Percentiles rank a stretch among this genome's conserved stretches.
phyloP scores from a whole-genome alignment of 2,329 filamentous ascomycete species.

The Beauveria medogensis region DNA sequence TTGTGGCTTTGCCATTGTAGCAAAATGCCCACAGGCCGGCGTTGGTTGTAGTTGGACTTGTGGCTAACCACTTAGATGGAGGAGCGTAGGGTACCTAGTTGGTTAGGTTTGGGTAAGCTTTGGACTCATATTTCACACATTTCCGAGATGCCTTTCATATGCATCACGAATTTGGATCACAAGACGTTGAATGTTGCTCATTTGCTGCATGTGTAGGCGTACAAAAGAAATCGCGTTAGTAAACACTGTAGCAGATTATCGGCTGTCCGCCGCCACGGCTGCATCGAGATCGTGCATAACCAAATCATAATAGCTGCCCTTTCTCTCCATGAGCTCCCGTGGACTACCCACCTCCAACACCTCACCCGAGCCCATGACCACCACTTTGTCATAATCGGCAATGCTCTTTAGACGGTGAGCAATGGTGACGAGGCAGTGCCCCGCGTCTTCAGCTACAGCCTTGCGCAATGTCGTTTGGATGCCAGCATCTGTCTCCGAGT shows the following conservation, averaged over 20 bases:
- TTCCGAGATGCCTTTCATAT: no score
- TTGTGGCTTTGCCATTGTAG: background rate
- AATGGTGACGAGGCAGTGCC: slow-evolving; percentile 48
- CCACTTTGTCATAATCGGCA: slow-evolving; percentile 49
- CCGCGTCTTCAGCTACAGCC: slow-evolving; percentile 32
- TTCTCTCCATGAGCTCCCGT: slow-evolving; percentile 34
- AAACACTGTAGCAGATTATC: background rate
- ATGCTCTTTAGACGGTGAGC: slow-evolving; percentile 51
- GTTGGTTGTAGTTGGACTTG: background rate
- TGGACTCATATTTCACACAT: no score
- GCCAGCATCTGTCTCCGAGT: slow-evolving; percentile 47
- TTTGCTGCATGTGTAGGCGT: no score
- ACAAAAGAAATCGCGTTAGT: no score
- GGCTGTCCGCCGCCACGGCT: background rate
- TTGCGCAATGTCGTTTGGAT: slow-evolving; percentile 45
- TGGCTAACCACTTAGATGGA: background rate
- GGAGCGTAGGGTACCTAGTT: no score
- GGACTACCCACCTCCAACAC: slow-evolving; percentile 47
- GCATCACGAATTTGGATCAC: no score
- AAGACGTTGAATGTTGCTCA: no score
- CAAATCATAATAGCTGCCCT: slow-evolving; percentile 46
- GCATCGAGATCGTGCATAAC: slow-evolving; percentile 44
- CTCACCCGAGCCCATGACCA: slow-evolving; percentile 47
- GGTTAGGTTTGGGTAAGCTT: no score
- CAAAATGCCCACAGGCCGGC: background rate